Evolutionary conservation across 495 filamentous ascomycete genomes (phyloP), one percentile per base, ranked within the genome.

Genomic region (Filosporella fistucella): DNA sequence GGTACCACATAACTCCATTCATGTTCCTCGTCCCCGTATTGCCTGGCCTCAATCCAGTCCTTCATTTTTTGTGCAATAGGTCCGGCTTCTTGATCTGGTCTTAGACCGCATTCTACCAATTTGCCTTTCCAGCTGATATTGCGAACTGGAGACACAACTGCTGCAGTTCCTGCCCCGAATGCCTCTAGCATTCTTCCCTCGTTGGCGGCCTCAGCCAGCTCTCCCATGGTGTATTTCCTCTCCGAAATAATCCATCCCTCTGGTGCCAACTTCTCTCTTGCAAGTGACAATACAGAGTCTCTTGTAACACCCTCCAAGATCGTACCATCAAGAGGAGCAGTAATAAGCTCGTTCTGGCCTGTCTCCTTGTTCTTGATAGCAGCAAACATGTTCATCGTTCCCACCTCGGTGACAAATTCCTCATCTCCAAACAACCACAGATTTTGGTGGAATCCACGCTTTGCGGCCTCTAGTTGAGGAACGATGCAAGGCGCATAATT

Each of bases 401-500:
- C 93, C 25, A 93, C 93, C 68, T 98, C 93, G 25, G 94, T 98
- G 28, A 95, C 81, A 58, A 81, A 94, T 55, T 96, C 88, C 68
- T 97, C 89, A 51, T 91, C 82, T 25, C 88, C 88, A 59, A 97
- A 97, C 25, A 98, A 71, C 93, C 93, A 98, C 42, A 98, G 73
- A 65, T 97, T 97, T 76, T 98, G 93, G 67, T 98, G 91, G 77
- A 87, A 96, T 25, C 93, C 93, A 14, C 88, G 77, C 51, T 77
- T 81, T 22, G 91, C 90, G 14, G 93, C 93, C 63, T 96, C 75
- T 47, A 90, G 76, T 68, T 97, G 94, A 10, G 94, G 93, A 20
- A 95, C 69, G 52, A 98, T 90, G 66, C 91, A 96, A 1, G 94
- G 91, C 13, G 93, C 93, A 63, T 98, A 98, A 75, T 98, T 98